Evolutionary conservation across 2,329 filamentous ascomycete species (phyloP).

Genomic region (Teratosphaeria gauchensis): DNA sequence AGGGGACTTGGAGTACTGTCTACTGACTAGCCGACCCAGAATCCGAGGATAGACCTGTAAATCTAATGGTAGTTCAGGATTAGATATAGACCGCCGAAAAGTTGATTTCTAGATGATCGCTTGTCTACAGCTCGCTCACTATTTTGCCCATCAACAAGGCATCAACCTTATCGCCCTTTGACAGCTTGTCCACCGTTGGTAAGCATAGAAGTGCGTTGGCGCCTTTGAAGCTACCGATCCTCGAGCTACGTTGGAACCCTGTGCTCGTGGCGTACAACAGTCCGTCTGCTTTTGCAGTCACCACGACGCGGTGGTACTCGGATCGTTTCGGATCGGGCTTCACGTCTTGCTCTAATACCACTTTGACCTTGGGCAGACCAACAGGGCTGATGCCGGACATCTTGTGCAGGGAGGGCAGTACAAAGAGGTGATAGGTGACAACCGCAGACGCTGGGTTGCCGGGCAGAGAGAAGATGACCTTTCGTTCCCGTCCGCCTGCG

Average conservation of each 20-base stretch:
- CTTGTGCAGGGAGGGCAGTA: constrained; percentile 75
- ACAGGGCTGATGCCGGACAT: constrained; percentile 57
- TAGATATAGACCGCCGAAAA: not conserved
- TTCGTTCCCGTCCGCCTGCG: constrained; percentile 48
- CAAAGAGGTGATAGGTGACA: constrained; percentile 89
- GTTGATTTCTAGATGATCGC: not conserved
- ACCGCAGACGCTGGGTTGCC: constrained; percentile 90
- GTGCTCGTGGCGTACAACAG: constrained; percentile 67
- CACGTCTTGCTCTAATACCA: constrained; percentile 63
- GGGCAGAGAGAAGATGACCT: constrained; percentile 78
- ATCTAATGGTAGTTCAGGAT: not conserved
- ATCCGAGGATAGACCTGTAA: not conserved
- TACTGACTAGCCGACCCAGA: not conserved
- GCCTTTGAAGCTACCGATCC: constrained; percentile 76
- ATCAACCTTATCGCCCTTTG: constrained; percentile 61
- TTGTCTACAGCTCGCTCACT: constrained; percentile 17
- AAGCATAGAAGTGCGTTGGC: constrained; percentile 81
- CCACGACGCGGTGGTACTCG: constrained; percentile 83
- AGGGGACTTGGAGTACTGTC: constrained; percentile 11
- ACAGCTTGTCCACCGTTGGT: constrained; percentile 54
- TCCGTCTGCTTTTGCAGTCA: constrained; percentile 56
- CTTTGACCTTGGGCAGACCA: constrained; percentile 64
- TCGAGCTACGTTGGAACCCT: constrained; percentile 79
- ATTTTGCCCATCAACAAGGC: constrained; percentile 66
- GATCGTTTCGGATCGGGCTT: constrained; percentile 62